Evolutionary conservation across 1,284 basidiomycete species (phyloP), one percentile per base, ranked within the genome.

Genomic region (Ustilago curta): DNA sequence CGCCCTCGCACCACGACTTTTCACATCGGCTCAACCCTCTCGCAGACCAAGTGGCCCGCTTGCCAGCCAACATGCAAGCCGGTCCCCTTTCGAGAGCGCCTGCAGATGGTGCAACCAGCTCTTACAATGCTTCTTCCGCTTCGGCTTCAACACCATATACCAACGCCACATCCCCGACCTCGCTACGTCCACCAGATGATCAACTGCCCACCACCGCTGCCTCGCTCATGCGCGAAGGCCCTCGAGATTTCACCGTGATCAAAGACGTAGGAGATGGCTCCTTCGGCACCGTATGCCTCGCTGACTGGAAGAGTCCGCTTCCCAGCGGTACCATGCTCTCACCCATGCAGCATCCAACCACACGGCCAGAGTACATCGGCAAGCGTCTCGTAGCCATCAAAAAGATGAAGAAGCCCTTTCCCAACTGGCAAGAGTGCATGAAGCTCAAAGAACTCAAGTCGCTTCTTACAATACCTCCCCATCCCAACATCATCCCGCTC

Each of bases 381-480:
- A 98, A 95, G 87, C 89, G 93, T 70, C 89, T 99, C 65, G 97
- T 99, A 68, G 97, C 97, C 62, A 90, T 99, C 82, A 99, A 99
- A 88, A 88, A 94, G 83, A 99, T 99, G 95, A 98, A 95, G 88
- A 94, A 93, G 88, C 91, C 91, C 69, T 99, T 95, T 91, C 92
- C 96, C 78, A 93, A 93, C 31, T 99, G 97, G 96, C 91, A 93
- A 80, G 95, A 99, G 87, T 97, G 95, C 85, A 91, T 91, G 86
- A 91, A 91, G 81, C 89, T 98, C 77, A 97, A 97, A 84, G 97
- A 99, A 86, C 91, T 99, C 70, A 94, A 96, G 94, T 98, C 96
- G 19, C 88, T 99, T 60, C 92, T 94, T 59, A 90, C 91, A 69
- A 97, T 99, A 83, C 91, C 95, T 32, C 91, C 92, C 84, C 97